Percentiles rank a stretch among this genome's conserved stretches.
Conservation (phyloP, 2,329 filamentous ascomycete genomes). For the Elsinoe batatas region DNA sequence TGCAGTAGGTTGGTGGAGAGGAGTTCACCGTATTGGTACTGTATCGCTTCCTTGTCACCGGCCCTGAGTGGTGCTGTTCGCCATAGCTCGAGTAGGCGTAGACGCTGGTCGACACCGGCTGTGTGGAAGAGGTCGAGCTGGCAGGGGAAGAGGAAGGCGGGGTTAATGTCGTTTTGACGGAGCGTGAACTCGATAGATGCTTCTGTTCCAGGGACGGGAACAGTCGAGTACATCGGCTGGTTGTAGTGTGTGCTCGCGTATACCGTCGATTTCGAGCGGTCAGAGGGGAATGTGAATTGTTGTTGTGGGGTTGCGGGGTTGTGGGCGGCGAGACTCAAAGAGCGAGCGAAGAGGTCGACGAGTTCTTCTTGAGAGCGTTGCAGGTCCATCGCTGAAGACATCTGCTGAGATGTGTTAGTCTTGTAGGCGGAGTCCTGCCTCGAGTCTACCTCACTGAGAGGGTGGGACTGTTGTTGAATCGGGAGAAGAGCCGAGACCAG, state of each 20-base stretch:
- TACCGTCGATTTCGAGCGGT: constrained; percentile 42
- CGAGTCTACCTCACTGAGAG: constrained; percentile 32
- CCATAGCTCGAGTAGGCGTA: constrained; percentile 75
- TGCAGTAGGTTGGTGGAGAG: constrained; percentile 45
- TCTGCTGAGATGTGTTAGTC: constrained; percentile 35
- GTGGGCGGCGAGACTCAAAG: constrained; percentile 50
- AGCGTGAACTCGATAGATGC: constrained; percentile 45
- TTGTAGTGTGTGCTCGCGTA: constrained; percentile 63
- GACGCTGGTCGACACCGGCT: constrained; percentile 61
- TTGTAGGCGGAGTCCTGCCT: constrained; percentile 20
- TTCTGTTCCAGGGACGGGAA: constrained; percentile 33
- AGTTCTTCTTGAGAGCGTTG: constrained; percentile 63
- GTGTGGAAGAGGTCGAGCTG: constrained; percentile 72
- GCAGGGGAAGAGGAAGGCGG: constrained; percentile 56
- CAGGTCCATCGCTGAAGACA: constrained; percentile 36
- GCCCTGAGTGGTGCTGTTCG: constrained; percentile 63
- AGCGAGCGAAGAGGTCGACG: constrained; percentile 65
- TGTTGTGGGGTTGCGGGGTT: constrained; percentile 24
- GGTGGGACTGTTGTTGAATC: constrained; percentile 15
- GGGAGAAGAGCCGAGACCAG: constrained; percentile 27
- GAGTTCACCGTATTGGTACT: constrained; percentile 45
- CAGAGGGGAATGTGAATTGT: constrained; percentile 27
- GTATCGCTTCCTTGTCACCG: constrained; percentile 28
- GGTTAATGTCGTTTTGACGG: constrained; percentile 59
- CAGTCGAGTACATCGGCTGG: constrained; percentile 56